Base-by-base conservation (phyloP, 2,329 filamentous ascomycete genomes). In the Aureobasidium zeae region DNA sequence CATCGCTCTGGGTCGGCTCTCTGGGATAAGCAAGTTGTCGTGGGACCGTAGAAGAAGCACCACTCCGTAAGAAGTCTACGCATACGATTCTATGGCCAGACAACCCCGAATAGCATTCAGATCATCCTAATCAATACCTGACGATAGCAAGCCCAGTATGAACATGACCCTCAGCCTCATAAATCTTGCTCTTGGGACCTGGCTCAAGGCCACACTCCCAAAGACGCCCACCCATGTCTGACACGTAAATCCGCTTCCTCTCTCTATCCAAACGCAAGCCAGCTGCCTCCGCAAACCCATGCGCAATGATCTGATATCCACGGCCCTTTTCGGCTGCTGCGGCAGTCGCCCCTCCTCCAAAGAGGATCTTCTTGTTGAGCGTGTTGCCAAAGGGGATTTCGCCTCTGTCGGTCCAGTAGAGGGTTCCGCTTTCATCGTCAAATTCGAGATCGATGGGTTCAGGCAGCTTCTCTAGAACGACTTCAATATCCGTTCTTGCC, bases 341-440 rank as follows among this genome's bases (percentile, higher is more conserved):
- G 12, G 11, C 22, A n/a, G n/a, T n/a, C n/a, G 20, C 26, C 12
- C 13, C 11, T 9, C 35, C 22, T 8, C 50, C 52, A 11, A 9
- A 2, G 13, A 21, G 21, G 5, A 37, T 39, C 43, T 51, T 52
- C 5, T 63, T 56, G 53, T 77, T 76, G 46, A 79, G 48, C 5
- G 67, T 68, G 53, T 75, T 77, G 0, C 76, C 76, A 7, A 57
- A 53, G 0, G 75, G 75, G 2, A 24, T 21, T 49, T 79, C 76
- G 3, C 76, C 77, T 0, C 76, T 63, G 49, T 79, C 76, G 0
- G 76, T 78, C 76, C 76, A 80, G 55, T 74, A 80, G 15, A 80
- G 58, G 1, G 55, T 60, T 19, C 64, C 53, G 2, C 54, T 53
- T 0, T 62, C 57, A 10, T 66, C 63, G 15, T 79, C 72, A 1